A percentile compares a stretch with the other conserved stretches of the same genome.
Conservation (phyloP, 2,329 filamentous ascomycete species). For the Colletotrichum chlorophyti region DNA sequence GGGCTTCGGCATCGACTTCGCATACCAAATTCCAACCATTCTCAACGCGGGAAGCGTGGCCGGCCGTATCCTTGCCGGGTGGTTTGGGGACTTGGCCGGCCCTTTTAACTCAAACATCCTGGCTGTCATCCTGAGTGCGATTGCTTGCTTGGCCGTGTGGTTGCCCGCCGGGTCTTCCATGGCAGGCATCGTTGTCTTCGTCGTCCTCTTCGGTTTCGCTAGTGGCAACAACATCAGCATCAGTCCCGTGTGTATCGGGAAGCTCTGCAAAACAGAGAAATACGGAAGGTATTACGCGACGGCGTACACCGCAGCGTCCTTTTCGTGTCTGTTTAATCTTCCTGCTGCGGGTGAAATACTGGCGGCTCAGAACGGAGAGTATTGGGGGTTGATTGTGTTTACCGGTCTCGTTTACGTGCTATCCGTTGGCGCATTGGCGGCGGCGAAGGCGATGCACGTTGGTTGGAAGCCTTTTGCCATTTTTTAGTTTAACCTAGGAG, state of each 20-base stretch:
- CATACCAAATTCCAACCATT: constrained; percentile 80
- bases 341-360: constrained; percentile 73
- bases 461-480: constrained; percentile 20
- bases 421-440: constrained; percentile 58
- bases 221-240: constrained; percentile 82
- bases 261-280: constrained; percentile 79
- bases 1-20: constrained; percentile 69
- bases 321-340: constrained; percentile 74
- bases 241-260: constrained; percentile 83
- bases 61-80: constrained; percentile 80
- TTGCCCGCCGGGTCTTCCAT: constrained; percentile 65
- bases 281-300: constrained; percentile 89
- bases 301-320: constrained; percentile 84
- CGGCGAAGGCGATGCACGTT: constrained; percentile 55
- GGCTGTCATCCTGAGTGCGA: constrained; percentile 64
- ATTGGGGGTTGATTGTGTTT: constrained; percentile 71
- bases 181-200: constrained; percentile 75
- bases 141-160: constrained; percentile 78
- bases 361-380: constrained; percentile 60
- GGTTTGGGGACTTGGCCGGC: constrained; percentile 80
- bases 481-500: neutral
- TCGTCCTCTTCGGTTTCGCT: constrained; percentile 79
- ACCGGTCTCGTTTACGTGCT: constrained; percentile 66
- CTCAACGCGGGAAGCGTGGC: constrained; percentile 82
- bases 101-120: constrained; percentile 83